Evolutionary conservation across 139 green algal genomes (phyloP).

Genomic region (Ettlia oleoabundans): DNA sequence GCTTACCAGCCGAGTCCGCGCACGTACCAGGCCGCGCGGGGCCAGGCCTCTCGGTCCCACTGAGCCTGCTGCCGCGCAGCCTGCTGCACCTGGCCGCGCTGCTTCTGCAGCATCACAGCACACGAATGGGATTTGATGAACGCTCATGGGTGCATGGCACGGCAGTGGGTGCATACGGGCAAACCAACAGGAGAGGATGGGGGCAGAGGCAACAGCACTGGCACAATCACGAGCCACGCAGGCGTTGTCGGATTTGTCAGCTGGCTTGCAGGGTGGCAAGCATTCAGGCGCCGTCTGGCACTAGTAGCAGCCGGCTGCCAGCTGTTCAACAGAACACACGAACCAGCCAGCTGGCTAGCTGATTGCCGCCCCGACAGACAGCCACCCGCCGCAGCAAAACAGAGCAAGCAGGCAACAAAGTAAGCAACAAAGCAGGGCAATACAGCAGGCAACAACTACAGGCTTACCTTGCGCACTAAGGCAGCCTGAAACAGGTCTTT

Average conservation of each 20-base stretch:
- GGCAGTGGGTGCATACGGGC: background rate
- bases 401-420: background rate
- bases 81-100: slow-evolving; percentile 30
- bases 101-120: slow-evolving; percentile 8
- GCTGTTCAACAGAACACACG: no score
- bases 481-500: slow-evolving; percentile 36
- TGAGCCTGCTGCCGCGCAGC: slow-evolving; percentile 9
- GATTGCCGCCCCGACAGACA: no score
- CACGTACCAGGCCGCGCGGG: slow-evolving; percentile 45
- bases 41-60: slow-evolving; percentile 55
- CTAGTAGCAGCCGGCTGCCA: no score
- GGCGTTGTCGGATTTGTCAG: no score
- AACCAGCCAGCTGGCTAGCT: no score
- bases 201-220: no score
- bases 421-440: background rate
- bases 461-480: slow-evolving; percentile 25
- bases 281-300: no score
- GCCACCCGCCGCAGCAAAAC: no score
- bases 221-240: no score
- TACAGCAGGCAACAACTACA: background rate
- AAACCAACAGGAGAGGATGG: no score
- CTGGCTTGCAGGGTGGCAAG: no score
- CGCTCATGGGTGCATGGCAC: background rate
- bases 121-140: background rate
- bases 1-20: slow-evolving; percentile 52